Evolutionary conservation across 176 grass and related monocot species (phyloP).

Genomic region (Triticum urartu): DNA sequence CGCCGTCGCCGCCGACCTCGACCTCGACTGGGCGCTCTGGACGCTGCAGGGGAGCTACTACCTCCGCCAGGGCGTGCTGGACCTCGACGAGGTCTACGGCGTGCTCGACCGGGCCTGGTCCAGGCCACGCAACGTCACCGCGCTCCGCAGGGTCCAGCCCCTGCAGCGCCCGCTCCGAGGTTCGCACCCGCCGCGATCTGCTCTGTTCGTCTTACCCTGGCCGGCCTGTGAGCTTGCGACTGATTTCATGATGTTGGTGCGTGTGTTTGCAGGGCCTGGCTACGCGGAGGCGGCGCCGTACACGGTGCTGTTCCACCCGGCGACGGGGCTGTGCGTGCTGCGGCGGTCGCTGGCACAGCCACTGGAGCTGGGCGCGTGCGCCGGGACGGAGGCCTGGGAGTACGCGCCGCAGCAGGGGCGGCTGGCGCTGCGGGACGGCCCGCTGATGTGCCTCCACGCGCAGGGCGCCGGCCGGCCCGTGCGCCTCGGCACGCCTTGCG

Average conservation of each 20-base stretch:
- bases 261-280: conserved; percentile 39
- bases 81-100: conserved; percentile 66
- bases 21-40: conserved; percentile 95
- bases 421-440: conserved; percentile 25
- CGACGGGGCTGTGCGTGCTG: conserved; percentile 54
- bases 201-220: no score
- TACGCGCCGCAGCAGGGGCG: conserved; percentile 26
- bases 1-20: conserved; percentile 54
- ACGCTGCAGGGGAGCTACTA: conserved; percentile 89
- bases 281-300: conserved; percentile 40
- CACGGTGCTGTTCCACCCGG: conserved; percentile 70
- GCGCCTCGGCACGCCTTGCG: conserved; percentile 40
- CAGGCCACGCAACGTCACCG: conserved; percentile 39
- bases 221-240: no score
- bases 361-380: conserved; percentile 59
- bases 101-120: conserved; percentile 55
- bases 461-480: conserved; percentile 38
- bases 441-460: conserved; percentile 50
- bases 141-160: conserved; percentile 53
- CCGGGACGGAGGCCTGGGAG: conserved; percentile 41
- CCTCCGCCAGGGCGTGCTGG: conserved; percentile 55
- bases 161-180: conserved; percentile 60
- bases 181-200: no score
- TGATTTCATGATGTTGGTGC: no score
- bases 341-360: not conserved